phyloP scores from a whole-genome alignment of 352 stramenopile species.

The Ochromonadaceae sp. region DNA sequence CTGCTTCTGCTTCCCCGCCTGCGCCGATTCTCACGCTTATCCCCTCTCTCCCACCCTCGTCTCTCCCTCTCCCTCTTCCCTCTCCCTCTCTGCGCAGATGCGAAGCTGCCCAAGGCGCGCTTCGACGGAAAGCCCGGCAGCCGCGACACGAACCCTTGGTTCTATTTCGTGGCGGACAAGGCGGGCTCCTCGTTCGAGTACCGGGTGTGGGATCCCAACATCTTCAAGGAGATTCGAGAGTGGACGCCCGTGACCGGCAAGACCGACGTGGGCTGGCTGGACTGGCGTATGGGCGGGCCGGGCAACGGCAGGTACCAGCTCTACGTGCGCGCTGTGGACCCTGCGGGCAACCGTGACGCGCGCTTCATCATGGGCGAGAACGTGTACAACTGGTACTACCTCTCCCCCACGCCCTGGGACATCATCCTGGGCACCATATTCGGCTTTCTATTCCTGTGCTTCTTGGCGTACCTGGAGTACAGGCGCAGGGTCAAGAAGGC shows the following conservation, averaged over 20 bases:
- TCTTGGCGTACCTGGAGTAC: slow-evolving; percentile 71
- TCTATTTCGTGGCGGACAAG: slow-evolving; percentile 69
- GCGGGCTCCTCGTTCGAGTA: slow-evolving; percentile 74
- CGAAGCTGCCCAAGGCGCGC: slow-evolving; percentile 22
- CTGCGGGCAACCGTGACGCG: slow-evolving; percentile 73
- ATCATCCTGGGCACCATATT: slow-evolving; percentile 58
- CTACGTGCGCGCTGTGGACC: slow-evolving; percentile 64
- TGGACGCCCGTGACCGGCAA: slow-evolving; percentile 33
- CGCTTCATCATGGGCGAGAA: slow-evolving; percentile 59
- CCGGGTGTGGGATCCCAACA: slow-evolving; percentile 59
- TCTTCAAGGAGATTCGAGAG: slow-evolving; percentile 49
- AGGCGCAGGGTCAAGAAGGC: slow-evolving; percentile 63
- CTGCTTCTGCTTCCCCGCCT: too few relatives aligned
- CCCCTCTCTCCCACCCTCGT: too few relatives aligned
- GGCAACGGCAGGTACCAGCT: slow-evolving; percentile 66
- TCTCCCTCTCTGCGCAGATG: too few relatives aligned
- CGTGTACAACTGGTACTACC: slow-evolving; percentile 76
- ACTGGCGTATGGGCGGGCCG: slow-evolving; percentile 41
- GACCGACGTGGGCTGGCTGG: slow-evolving; percentile 42
- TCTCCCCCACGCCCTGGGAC: slow-evolving; percentile 63
- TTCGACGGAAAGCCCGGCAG: slow-evolving; percentile 34
- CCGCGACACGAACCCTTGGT: slow-evolving; percentile 48
- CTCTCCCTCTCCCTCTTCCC: too few relatives aligned
- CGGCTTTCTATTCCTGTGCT: slow-evolving; percentile 49
- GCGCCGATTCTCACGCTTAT: too few relatives aligned